Base-by-base conservation (phyloP, 306 rosid genomes). In the Sophora flavescens region DNA sequence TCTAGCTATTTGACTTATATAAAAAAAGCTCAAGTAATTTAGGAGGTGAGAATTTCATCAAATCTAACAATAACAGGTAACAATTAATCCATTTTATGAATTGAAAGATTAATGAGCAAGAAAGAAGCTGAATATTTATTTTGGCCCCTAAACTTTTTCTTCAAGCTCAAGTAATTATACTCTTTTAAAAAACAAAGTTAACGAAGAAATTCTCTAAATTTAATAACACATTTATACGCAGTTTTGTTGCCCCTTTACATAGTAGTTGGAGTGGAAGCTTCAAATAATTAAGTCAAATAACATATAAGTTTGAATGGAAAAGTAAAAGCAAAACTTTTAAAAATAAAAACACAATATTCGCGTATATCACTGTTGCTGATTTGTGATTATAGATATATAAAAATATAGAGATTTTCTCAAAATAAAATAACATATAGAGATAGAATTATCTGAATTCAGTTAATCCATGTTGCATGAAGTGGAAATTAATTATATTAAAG, bases 231-330 rank as follows among this genome's bases (percentile, higher is more conserved):
- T 38, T 38, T 41, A 58, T 22, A 17, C 18, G 6, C 8, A 30
- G 26, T 12, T 3, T 11, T 53, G 44, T 11, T 53, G 44, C 81
- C 57, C 6, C 4, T 36, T 54, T 30, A 16, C 75, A 56, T 42
- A 6, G 12, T 56, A 45, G 11, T 58, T 8, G 1, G 63, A 59
- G 11, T 69, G 45, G 22, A 15, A 61, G 39, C 44, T 35, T 18
- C n/a, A 70, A n/a, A 39, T 5, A n/a, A n/a, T n/a, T n/a, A 78
- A 68, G 42, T 56, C 60, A 54, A 56, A 13, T 32, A 47, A 36
- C 56, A 48, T 36, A 32, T 16, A n/a, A 58, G 16, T 47, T 35
- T 47, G 33, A 26, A 35, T 5, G 48, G 15, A 32, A 77, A 68
- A 33, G 1, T 17, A 13, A 11, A 56, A 50, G 8, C 22, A 28